These are phyloP conservation scores for Vaccinium vitisidaea DNA, from an alignment of 148 eudicot genomes.

Conservation along the genomic window DNA sequence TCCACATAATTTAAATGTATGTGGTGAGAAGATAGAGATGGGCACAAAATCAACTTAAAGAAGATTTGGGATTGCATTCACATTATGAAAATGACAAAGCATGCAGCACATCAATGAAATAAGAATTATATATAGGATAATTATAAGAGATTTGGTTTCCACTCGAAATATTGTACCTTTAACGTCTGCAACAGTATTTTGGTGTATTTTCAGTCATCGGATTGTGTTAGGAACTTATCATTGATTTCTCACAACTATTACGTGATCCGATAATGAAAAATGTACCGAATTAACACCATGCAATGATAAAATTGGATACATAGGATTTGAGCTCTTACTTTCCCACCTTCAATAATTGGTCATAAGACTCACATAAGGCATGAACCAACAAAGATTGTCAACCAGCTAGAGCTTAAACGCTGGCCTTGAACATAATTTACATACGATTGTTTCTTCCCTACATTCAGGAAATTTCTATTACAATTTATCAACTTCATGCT, in stretches of 20 bases:
- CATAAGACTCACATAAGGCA: background rate
- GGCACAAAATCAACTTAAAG: conserved; percentile 1
- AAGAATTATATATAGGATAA: background rate
- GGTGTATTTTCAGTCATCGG: too few species aligned
- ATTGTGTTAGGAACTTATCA: background rate
- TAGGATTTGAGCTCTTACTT: background rate
- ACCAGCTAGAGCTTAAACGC: too few species aligned
- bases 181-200: background rate
- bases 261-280: background rate
- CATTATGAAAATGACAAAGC: background rate
- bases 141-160: background rate
- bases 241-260: background rate
- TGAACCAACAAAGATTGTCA: too few species aligned
- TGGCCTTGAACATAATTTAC: too few species aligned
- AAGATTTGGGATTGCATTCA: conserved; percentile 2
- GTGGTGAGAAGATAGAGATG: background rate
- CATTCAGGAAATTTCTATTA: too few species aligned
- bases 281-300: too few species aligned
- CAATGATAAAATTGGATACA: background rate
- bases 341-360: background rate
- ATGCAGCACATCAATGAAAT: background rate
- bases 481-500: too few species aligned
- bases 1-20: background rate
- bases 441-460: too few species aligned
- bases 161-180: background rate